These are phyloP conservation scores for Solanum neorickii DNA, from an alignment of 257 asterid genomes.

Conservation along the genomic window DNA sequence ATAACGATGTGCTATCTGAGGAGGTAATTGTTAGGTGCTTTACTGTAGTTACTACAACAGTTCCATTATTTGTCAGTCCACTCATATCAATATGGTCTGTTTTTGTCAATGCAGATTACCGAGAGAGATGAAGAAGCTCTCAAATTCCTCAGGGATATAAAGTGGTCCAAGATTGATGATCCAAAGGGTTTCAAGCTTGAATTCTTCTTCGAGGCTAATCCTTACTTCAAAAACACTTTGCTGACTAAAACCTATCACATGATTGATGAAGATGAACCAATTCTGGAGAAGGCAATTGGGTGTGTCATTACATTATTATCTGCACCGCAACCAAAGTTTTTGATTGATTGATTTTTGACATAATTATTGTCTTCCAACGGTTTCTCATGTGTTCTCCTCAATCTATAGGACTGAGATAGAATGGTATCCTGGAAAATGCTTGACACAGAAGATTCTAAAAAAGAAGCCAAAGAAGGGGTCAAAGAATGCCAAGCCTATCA, in stretches of 20 bases:
- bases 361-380: neutral
- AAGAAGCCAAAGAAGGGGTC: slow-evolving; percentile 86
- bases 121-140: slow-evolving; percentile 42
- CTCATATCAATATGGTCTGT: neutral
- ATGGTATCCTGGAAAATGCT: slow-evolving; percentile 11
- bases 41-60: neutral
- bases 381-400: neutral
- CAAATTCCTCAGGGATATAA: slow-evolving; percentile 14
- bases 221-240: slow-evolving; percentile 54
- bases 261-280: slow-evolving; percentile 92
- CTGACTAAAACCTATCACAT: slow-evolving; percentile 75
- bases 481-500: slow-evolving; percentile 41
- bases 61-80: neutral
- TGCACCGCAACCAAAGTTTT: neutral
- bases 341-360: neutral
- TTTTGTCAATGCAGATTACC: slow-evolving; percentile 30
- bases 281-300: slow-evolving; percentile 44
- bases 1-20: slow-evolving; percentile 6
- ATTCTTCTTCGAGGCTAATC: slow-evolving; percentile 34
- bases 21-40: neutral
- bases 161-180: slow-evolving; percentile 13
- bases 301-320: neutral
- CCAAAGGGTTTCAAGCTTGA: slow-evolving; percentile 23
- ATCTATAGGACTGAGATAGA: slow-evolving; percentile 10
- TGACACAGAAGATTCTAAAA: slow-evolving; percentile 13